These are phyloP conservation scores for Knufia fluminis DNA, from an alignment of 2,329 filamentous ascomycete species.

Conservation along the genomic window DNA sequence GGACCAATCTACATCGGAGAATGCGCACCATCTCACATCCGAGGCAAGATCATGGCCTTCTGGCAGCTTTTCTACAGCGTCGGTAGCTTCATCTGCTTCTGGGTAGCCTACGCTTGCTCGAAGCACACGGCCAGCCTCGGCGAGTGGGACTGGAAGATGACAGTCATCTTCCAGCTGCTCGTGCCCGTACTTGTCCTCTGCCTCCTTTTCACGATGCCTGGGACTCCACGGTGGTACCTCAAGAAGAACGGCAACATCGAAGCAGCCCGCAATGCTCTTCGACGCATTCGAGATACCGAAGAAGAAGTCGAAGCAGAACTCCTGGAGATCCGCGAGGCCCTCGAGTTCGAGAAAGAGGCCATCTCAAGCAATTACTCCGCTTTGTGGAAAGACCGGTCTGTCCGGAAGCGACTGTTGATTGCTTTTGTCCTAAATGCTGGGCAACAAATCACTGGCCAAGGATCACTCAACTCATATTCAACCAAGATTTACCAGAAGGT, in stretches of 20 bases:
- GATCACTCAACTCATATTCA: conserved; percentile 62
- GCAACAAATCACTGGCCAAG: conserved; percentile 64
- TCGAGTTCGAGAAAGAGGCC: conserved; percentile 63
- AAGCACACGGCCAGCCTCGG: not conserved
- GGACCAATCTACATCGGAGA: conserved; percentile 42
- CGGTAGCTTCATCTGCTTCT: conserved; percentile 6
- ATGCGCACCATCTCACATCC: not conserved
- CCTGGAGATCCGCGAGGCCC: conserved; percentile 54
- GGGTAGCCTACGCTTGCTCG: conserved; percentile 8
- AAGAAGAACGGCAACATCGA: not conserved
- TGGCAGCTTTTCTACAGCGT: conserved; percentile 52
- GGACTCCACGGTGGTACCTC: conserved; percentile 56
- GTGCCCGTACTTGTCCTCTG: conserved; percentile 34
- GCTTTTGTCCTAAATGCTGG: conserved; percentile 60
- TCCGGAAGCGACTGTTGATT: conserved; percentile 57
- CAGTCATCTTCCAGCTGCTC: conserved; percentile 10
- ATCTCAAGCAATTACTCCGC: conserved; percentile 41
- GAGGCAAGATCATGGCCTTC: conserved; percentile 56
- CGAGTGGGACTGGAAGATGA: conserved; percentile 10
- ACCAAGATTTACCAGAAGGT: conserved; percentile 64
- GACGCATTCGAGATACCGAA: conserved; percentile 36
- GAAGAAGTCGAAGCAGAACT: conserved; percentile 60
- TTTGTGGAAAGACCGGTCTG: conserved; percentile 49
- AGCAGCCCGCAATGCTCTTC: conserved; percentile 32
- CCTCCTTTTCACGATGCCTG: conserved; percentile 57